Base-by-base conservation (phyloP, 352 stramenopile species). In the Pythium myriotylum region DNA sequence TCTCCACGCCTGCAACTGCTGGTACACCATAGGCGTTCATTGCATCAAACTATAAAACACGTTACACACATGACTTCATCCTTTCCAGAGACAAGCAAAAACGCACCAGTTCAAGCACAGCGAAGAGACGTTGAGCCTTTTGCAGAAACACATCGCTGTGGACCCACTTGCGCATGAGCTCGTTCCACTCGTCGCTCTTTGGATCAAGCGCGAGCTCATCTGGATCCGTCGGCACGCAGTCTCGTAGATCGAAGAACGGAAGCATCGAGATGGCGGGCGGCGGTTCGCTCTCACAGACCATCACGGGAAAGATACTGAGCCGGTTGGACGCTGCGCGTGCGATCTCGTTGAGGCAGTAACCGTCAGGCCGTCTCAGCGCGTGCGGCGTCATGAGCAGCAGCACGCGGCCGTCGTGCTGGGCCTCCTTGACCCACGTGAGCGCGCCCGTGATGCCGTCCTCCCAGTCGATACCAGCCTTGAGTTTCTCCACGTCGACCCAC, bases 271-370 rank as follows among this genome's bases (percentile, higher is more conserved):
- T 88, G 32, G 76, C 73, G n/a, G 81, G 80, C 12, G 79, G 81
- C 12, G 83, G 83, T 20, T 80, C 74, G 48, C 81, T 91, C 27
- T 91, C 80, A 0, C 67, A 77, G 39, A 92, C 73, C 50, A 92
- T 64, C 12, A 88, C 81, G 3, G 81, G 83, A 42, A 92, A 92
- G 57, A 91, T 91, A 50, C 70, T 81, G 9, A 92, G 71, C 13
- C 74, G 70, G 32, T 86, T 70, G 17, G 77, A 73, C 20, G 78
- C 76, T 12, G 83, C 83, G 35, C 81, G 77, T 9, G 83, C 79
- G 17, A 92, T 84, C 67, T 92, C 83, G 60, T 92, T 92, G 54
- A 92, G 76, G 33, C 83, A 92, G 61, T 91, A 92, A 23, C 83
- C 83, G 59, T 92, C 81, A 0, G 83, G 83, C 2, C 83, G 71